These are phyloP conservation scores for Aspergillus flavus DNA, from an alignment of 2,329 filamentous ascomycete species.

Conservation along the genomic window DNA sequence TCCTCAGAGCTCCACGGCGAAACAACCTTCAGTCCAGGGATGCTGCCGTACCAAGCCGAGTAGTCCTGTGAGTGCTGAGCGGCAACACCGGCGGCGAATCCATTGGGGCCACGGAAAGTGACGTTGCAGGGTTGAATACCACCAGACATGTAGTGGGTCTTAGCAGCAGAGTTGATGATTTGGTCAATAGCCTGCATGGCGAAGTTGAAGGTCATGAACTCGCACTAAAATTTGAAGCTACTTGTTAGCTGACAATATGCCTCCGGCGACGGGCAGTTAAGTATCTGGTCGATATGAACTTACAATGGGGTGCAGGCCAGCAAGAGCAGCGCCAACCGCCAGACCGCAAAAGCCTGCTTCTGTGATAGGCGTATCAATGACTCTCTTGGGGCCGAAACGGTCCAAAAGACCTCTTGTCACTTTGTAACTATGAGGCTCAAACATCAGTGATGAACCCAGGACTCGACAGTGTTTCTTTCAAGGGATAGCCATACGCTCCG, in stretches of 20 bases:
- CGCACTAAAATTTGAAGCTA: constrained; percentile 62
- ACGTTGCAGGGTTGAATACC: constrained; percentile 99
- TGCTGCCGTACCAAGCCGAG: constrained; percentile 97
- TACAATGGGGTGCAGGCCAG: constrained; percentile 90
- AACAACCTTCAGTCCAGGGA: constrained; percentile 96
- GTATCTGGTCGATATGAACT: constrained; percentile 45
- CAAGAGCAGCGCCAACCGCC: constrained; percentile 90
- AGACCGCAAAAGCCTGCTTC: constrained; percentile 95
- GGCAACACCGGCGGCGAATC: constrained; percentile 91
- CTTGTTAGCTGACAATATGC: neutral
- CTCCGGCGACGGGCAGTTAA: neutral
- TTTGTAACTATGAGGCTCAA: constrained; percentile 70
- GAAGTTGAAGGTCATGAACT: constrained; percentile 99
- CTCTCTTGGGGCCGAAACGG: constrained; percentile 93
- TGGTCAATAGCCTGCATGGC: constrained; percentile 99
- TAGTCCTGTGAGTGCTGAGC: constrained; percentile 99
- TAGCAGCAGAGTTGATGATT: constrained; percentile 97
- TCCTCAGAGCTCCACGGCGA: constrained; percentile 96
- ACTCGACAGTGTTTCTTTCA: neutral
- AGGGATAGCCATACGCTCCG: constrained; percentile 67
- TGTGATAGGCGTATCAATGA: constrained; percentile 98
- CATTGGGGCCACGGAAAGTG: constrained; percentile 98
- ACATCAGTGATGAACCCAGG: neutral
- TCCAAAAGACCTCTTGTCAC: constrained; percentile 97
- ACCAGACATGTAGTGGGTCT: constrained; percentile 99